A percentile compares a stretch with the other conserved stretches of the same genome.
Conservation (phyloP, 176 grass and related monocot species). For the Musa acuminata region DNA sequence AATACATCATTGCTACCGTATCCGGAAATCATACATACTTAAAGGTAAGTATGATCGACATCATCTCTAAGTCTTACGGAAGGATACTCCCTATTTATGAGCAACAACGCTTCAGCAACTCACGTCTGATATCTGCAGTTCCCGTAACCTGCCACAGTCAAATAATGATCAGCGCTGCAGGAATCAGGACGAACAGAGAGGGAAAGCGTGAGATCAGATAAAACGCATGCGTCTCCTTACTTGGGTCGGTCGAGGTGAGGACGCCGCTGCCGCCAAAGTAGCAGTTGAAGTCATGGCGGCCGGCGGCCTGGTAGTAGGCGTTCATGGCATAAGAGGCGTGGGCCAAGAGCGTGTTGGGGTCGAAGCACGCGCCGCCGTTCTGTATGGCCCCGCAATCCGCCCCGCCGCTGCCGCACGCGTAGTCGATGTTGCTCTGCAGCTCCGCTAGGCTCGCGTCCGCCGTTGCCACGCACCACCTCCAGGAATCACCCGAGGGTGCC, state of each 20-base stretch:
- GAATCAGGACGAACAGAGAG: not conserved
- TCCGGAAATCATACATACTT: no score
- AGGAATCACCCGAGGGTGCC: slow-evolving; percentile 3
- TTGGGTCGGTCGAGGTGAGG: slow-evolving; percentile 41
- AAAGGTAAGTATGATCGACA: no score
- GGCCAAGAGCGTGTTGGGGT: slow-evolving; percentile 35
- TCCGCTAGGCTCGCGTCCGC: slow-evolving; percentile 8
- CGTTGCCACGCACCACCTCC: slow-evolving; percentile 66
- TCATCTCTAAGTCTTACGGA: no score
- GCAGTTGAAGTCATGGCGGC: slow-evolving; percentile 34
- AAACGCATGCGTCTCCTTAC: slow-evolving; percentile 16
- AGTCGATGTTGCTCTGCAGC: slow-evolving; percentile 80
- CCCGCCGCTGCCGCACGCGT: slow-evolving; percentile 32
- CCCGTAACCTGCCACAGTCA: not conserved
- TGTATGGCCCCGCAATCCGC: slow-evolving; percentile 51
- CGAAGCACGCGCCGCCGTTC: slow-evolving; percentile 42
- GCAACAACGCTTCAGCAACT: no score
- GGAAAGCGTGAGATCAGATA: no score
- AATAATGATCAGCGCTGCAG: not conserved
- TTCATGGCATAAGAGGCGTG: slow-evolving; percentile 64
- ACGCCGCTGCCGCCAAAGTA: slow-evolving; percentile 44
- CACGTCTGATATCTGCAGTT: not conserved
- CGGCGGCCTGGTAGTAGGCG: slow-evolving; percentile 48
- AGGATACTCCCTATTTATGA: no score
- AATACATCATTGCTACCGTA: no score